Evolutionary conservation across 306 rosid genomes (phyloP).

Genomic region (Gynostemma pentaphyllum): DNA sequence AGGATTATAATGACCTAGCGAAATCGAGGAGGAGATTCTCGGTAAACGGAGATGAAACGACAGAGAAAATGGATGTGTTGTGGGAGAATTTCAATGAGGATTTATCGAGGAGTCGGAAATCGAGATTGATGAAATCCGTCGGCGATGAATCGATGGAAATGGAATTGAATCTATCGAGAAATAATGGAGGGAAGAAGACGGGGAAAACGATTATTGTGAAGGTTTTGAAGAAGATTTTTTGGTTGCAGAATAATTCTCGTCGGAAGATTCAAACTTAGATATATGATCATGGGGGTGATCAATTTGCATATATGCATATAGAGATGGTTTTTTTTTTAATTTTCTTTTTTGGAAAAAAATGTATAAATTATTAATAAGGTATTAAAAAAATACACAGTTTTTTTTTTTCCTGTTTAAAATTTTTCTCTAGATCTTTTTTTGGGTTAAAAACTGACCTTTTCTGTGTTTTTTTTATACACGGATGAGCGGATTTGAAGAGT

Average conservation of each 20-base stretch:
- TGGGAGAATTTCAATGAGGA: slow-evolving; percentile 16
- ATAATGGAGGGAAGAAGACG: neutral
- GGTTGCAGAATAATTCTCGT: slow-evolving; percentile 4
- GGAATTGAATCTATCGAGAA: neutral
- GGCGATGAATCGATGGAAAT: neutral
- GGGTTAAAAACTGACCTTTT: no score
- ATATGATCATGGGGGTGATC: neutral
- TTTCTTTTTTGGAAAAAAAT: neutral
- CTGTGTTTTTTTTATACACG: no score
- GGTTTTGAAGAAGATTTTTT: slow-evolving; percentile 12
- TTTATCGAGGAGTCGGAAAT: slow-evolving; percentile 9
- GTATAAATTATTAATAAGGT: slow-evolving; percentile 3
- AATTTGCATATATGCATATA: neutral
- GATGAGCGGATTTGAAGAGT: no score
- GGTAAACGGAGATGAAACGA: neutral
- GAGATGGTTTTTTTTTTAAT: neutral
- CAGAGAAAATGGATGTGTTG: slow-evolving; percentile 13
- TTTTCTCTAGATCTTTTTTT: no score
- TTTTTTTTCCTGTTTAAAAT: no score
- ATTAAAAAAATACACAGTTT: neutral
- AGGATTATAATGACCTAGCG: neutral
- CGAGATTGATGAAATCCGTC: slow-evolving; percentile 2
- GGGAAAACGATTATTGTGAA: slow-evolving; percentile 4
- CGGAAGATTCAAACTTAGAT: slow-evolving; percentile 13
- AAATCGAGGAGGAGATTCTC: slow-evolving; percentile 2